phyloP scores from a whole-genome alignment of 345 rosid genomes.

The Psidium guajava region DNA sequence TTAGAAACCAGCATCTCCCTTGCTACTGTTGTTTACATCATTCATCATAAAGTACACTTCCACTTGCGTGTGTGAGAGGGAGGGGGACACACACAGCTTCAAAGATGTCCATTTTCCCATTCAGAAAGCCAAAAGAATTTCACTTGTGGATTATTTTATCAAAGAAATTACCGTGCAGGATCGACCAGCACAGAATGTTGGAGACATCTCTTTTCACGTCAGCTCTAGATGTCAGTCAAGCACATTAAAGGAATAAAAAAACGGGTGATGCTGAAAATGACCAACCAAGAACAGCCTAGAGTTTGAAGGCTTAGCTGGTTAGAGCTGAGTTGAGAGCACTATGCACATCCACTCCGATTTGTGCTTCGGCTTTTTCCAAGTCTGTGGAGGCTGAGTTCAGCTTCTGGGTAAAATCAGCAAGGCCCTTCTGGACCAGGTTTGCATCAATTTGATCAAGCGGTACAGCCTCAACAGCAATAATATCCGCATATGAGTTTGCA shows the following conservation, averaged over 20 bases:
- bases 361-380: constrained; percentile 94
- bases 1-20: not conserved
- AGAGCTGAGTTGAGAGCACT: constrained; percentile 55
- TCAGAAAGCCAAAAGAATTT: not conserved
- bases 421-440: constrained; percentile 74
- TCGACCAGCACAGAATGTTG: not conserved
- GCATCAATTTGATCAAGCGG: constrained; percentile 68
- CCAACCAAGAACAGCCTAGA: not conserved
- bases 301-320: constrained; percentile 7
- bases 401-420: constrained; percentile 77
- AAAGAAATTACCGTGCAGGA: not conserved
- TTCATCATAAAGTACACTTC: not conserved
- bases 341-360: constrained; percentile 39
- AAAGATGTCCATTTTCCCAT: not conserved
- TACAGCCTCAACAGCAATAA: constrained; percentile 81
- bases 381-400: constrained; percentile 76
- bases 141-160: not conserved
- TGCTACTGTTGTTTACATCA: not conserved
- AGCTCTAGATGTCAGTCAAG: not conserved
- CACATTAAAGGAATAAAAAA: not conserved
- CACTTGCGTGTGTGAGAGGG: not conserved
- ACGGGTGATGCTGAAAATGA: not conserved
- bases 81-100: not conserved
- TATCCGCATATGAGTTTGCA: constrained; percentile 79
- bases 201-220: not conserved